Conservation (phyloP, 805 yeast genomes). For the Hanseniaspora osmophila region DNA sequence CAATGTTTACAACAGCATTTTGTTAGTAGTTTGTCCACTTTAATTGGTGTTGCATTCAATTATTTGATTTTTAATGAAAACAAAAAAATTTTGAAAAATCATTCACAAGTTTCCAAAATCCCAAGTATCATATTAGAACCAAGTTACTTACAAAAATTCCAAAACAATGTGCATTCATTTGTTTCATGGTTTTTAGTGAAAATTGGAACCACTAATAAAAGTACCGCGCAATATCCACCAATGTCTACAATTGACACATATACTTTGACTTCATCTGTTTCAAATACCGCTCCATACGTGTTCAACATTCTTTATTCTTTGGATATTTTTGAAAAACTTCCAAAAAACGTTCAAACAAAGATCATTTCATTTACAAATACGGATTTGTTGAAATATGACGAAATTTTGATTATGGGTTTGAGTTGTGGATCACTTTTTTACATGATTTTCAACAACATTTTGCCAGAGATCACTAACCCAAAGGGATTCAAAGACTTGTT, state of each 20-base stretch:
- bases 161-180: no score
- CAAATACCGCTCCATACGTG: background rate
- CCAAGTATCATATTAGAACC: conserved; percentile 53
- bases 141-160: no score
- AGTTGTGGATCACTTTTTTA: background rate
- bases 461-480: background rate
- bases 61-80: no score
- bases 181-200: no score
- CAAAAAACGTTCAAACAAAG: background rate
- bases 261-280: no score
- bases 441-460: background rate
- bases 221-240: no score
- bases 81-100: no score
- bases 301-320: background rate
- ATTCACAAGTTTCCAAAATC: conserved; percentile 50
- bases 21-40: no score
- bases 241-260: no score
- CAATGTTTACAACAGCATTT: no score
- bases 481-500: background rate
- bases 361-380: background rate
- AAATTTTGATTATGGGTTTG: background rate
- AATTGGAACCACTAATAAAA: no score
- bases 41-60: no score
- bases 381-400: background rate
- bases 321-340: background rate